Evolutionary conservation across 306 rosid species (phyloP).

Genomic region (Delonix regia): DNA sequence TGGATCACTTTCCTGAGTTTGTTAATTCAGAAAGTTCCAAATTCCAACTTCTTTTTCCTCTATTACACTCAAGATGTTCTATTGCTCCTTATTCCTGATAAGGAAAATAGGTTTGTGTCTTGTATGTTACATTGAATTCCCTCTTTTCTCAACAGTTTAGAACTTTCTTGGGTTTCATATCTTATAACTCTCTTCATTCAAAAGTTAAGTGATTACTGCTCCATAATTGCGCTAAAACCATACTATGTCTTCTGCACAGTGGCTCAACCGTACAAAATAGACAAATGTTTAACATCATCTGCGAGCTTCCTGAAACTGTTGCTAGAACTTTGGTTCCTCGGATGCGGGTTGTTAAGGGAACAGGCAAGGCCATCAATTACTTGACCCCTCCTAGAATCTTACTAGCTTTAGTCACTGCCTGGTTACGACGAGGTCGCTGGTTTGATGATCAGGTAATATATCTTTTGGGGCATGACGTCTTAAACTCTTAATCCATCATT

Average conservation of each 20-base stretch:
- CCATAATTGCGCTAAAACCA: constrained; percentile 13
- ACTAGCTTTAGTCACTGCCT: constrained; percentile 86
- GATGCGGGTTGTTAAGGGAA: constrained; percentile 91
- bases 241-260: constrained; percentile 48
- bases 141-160: background rate
- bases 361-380: constrained; percentile 86
- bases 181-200: background rate
- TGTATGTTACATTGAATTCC: background rate
- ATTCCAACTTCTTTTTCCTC: background rate
- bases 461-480: constrained; percentile 1
- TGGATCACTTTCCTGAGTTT: background rate
- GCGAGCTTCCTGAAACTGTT: constrained; percentile 96
- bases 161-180: constrained; percentile 4
- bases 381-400: constrained; percentile 96
- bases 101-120: background rate
- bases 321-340: constrained; percentile 95
- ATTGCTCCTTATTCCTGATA: background rate
- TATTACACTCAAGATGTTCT: constrained; percentile 14
- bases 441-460: constrained; percentile 80
- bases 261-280: constrained; percentile 86
- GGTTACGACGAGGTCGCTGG: constrained; percentile 95
- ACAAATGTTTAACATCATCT: constrained; percentile 84
- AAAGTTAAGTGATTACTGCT: background rate
- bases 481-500: background rate
- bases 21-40: background rate